phyloP scores from a whole-genome alignment of 805 yeast species.

The Saccharomyces cerevisiae region DNA sequence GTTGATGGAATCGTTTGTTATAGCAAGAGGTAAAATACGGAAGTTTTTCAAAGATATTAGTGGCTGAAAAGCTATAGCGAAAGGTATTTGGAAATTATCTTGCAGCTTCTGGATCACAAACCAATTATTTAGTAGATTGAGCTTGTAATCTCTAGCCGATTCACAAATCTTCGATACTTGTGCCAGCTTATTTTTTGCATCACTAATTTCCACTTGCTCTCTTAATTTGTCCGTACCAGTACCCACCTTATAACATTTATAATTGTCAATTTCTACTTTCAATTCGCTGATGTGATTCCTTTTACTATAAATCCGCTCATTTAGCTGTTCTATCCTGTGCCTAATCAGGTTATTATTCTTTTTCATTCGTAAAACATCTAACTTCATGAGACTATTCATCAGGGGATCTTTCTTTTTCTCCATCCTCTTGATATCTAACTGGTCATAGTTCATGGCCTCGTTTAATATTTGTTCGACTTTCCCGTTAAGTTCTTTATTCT shows the following conservation, averaged over 20 bases:
- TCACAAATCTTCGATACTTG: conserved; percentile 6
- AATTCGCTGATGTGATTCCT: conserved; percentile 2
- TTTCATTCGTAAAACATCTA: conserved; percentile 12
- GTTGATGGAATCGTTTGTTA: conserved; percentile 14
- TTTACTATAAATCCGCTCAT: conserved; percentile 7
- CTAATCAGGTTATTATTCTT: conserved; percentile 14
- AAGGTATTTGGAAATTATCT: conserved; percentile 19
- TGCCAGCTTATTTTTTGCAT: conserved; percentile 4
- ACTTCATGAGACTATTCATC: conserved; percentile 5
- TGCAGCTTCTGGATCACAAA: conserved; percentile 15
- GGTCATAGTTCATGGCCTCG: conserved; percentile 4
- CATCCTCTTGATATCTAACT: background rate
- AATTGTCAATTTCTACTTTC: background rate
- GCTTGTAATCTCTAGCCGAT: conserved; percentile 4
- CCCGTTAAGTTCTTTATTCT: conserved; percentile 9
- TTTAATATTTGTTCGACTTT: conserved; percentile 17
- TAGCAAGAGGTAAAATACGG: conserved; percentile 13
- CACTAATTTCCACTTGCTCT: background rate
- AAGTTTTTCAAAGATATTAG: conserved; percentile 19
- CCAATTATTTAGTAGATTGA: conserved; percentile 13
- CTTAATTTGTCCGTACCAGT: background rate
- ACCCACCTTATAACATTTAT: background rate
- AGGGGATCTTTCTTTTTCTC: background rate
- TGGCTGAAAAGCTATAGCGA: conserved; percentile 20
- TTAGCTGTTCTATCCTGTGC: conserved; percentile 8